phyloP scores from a whole-genome alignment of 2,329 filamentous ascomycete species.

The Alternaria triticina region DNA sequence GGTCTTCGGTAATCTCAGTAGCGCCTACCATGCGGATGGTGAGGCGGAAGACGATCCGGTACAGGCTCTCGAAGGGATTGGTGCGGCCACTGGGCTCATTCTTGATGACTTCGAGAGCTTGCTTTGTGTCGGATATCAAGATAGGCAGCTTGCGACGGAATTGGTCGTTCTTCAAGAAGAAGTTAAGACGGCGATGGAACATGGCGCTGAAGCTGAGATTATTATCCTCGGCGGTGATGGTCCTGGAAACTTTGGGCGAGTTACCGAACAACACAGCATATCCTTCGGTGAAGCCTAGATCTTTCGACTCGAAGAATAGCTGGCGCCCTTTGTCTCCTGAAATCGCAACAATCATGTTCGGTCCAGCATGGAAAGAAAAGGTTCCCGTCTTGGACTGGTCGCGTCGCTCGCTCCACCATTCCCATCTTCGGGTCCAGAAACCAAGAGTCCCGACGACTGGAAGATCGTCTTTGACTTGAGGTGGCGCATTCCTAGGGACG shows the following conservation, averaged over 20 bases:
- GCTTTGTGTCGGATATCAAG: slow-evolving; percentile 52
- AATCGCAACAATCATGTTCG: slow-evolving; percentile 54
- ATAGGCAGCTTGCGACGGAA: slow-evolving; percentile 46
- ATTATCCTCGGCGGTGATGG: slow-evolving; percentile 13
- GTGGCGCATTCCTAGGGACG: slow-evolving; percentile 30
- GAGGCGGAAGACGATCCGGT: slow-evolving; percentile 61
- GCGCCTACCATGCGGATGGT: slow-evolving; percentile 63
- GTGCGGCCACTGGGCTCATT: slow-evolving; percentile 47
- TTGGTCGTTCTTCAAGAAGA: slow-evolving; percentile 35
- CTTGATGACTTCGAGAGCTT: slow-evolving; percentile 48
- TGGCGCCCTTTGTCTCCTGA: slow-evolving; percentile 53
- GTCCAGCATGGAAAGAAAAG: slow-evolving; percentile 59
- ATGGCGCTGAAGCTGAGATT: slow-evolving; percentile 24
- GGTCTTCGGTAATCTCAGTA: slow-evolving; percentile 60
- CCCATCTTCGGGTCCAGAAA: slow-evolving; percentile 57
- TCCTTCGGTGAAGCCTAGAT: slow-evolving; percentile 54
- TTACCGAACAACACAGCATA: slow-evolving; percentile 40
- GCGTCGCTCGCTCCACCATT: slow-evolving; percentile 51
- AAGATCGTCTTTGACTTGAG: slow-evolving; percentile 25
- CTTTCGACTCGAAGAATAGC: slow-evolving; percentile 55
- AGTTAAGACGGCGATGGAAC: slow-evolving; percentile 29
- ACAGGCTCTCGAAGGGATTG: slow-evolving; percentile 63
- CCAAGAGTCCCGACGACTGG: slow-evolving; percentile 54
- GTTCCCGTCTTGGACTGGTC: slow-evolving; percentile 48
- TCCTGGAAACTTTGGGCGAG: slow-evolving; percentile 15